Base-by-base conservation (phyloP, 352 stramenopile genomes). In the Pythium dissotocum region DNA sequence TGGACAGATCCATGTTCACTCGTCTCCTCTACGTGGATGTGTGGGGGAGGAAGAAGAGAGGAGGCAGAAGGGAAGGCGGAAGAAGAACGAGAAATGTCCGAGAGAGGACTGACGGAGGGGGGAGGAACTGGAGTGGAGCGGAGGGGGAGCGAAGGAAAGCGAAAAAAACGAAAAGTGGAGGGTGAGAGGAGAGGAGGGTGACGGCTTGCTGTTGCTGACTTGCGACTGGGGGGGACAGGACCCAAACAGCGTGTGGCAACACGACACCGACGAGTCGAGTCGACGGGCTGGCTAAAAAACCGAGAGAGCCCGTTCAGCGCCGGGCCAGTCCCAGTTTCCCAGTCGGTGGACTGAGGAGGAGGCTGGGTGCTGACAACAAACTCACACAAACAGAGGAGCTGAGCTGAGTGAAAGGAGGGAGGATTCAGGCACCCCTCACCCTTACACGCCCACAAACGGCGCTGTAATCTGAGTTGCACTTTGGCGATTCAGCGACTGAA, bases 401-500 rank as follows among this genome's bases (percentile, higher is more conserved):
- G 35, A 61, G 33, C 18, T 24, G 21, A 24, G 21, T 24, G 21
- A 24, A 24, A 24, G 26, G 24, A 57, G 44, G 59, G 59, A 44
- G 61, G 61, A 68, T 66, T 62, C 65, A 52, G 21, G 21, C 21
- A 24, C 35, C 63, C 40, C 40, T 38, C 36, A 9, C 36, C 13
- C 26, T 49, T 8, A 49, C 40, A 49, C 40, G 40, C 40, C 33
- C 57, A 33, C 57, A 61, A 33, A 66, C 61, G 49, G 57, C 48
- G 55, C 56, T 73, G 60, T 73, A 62, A 69, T 73, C 67, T 73
- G 67, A 73, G 67, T 73, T 73, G 67, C 67, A 73, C 67, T 65
- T 73, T 73, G 60, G 56, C 67, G 55, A 69, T 69, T 57, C 61
- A 65, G 67, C 67, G 67, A 73, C 61, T 73, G 67, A 73, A 73